phyloP scores from a whole-genome alignment of 75 land plant genomes.

The Picea glauca region DNA sequence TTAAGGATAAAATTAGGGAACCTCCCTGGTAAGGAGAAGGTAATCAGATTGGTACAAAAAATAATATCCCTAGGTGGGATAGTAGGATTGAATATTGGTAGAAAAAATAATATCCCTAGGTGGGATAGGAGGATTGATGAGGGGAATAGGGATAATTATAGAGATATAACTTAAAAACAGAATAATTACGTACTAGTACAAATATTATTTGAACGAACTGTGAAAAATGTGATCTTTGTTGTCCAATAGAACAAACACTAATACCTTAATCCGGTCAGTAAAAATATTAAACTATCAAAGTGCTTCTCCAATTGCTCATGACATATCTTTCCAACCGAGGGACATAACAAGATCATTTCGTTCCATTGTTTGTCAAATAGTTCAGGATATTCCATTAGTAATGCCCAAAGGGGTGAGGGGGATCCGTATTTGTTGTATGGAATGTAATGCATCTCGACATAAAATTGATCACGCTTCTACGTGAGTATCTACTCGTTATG shows the following conservation, averaged over 20 bases:
- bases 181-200: neutral
- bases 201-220: constrained; percentile 15
- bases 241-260: constrained; percentile 23
- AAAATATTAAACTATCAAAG: neutral
- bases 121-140: neutral
- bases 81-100: no score
- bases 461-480: no score
- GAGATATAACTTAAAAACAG: neutral
- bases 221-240: constrained; percentile 12
- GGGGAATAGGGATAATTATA: constrained; percentile 2
- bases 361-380: neutral
- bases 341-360: neutral
- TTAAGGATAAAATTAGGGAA: no score
- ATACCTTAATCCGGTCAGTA: constrained; percentile 17
- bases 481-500: no score
- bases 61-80: no score
- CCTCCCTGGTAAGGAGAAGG: no score
- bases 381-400: neutral
- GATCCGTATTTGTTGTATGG: no score
- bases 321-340: constrained; percentile 13
- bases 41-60: no score
- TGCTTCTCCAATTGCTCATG: constrained; percentile 19
- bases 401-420: no score
- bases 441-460: no score
- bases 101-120: no score